Conservation (phyloP, 1,284 basidiomycete species). For the Xerocomus alliaceus region DNA sequence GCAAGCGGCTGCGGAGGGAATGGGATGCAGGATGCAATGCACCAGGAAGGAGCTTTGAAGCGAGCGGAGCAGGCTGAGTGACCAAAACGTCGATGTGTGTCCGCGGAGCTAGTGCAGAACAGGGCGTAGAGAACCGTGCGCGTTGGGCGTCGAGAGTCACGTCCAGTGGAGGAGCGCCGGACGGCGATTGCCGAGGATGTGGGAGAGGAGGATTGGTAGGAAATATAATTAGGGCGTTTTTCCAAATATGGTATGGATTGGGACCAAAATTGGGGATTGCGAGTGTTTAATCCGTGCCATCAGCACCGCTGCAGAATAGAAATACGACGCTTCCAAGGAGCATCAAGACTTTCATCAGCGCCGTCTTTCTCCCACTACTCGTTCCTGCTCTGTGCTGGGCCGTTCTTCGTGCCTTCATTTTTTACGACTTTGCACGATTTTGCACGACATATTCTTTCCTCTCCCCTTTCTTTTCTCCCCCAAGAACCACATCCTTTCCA, state of each 20-base stretch:
- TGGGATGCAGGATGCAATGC: neutral
- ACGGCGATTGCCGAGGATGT: conserved; percentile 8
- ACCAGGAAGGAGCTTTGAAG: neutral
- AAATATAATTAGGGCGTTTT: conserved; percentile 17
- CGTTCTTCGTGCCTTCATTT: conserved; percentile 48
- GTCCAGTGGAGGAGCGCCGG: no score
- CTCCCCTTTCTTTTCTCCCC: conserved; percentile 36
- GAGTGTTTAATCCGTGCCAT: conserved; percentile 12
- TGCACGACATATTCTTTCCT: conserved; percentile 60
- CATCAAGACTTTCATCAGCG: conserved; percentile 42
- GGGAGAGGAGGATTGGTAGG: conserved; percentile 8
- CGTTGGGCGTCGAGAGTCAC: no score
- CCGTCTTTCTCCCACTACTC: conserved; percentile 42
- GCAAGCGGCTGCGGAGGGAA: no score
- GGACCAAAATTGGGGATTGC: conserved; percentile 23
- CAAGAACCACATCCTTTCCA: conserved; percentile 29
- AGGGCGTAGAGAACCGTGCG: no score
- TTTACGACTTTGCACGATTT: conserved; percentile 76
- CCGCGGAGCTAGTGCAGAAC: no score
- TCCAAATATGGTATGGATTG: conserved; percentile 18
- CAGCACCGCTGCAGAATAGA: conserved; percentile 42
- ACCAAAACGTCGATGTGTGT: conserved; percentile 17
- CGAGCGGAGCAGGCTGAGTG: no score
- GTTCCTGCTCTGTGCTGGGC: conserved; percentile 42
- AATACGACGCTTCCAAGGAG: conserved; percentile 43